A percentile compares a stretch with the other conserved stretches of the same genome.
phyloP scores from a whole-genome alignment of 495 filamentous ascomycete species.

The Pyrenopolyporus hunteri region DNA sequence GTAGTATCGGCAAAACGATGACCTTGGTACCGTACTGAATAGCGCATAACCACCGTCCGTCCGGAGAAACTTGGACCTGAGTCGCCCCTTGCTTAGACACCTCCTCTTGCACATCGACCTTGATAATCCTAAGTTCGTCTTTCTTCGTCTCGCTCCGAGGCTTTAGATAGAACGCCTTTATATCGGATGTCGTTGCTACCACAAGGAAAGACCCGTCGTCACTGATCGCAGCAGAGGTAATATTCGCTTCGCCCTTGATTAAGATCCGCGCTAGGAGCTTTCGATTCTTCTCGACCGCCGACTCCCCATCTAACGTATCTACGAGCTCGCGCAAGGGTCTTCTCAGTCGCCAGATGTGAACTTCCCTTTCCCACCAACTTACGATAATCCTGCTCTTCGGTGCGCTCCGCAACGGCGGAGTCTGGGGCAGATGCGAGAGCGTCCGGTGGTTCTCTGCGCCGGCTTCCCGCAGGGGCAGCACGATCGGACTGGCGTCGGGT shows the following conservation, averaged over 20 bases:
- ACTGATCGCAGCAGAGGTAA: slow-evolving; percentile 79
- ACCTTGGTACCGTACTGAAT: slow-evolving; percentile 83
- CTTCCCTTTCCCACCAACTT: slow-evolving; percentile 92
- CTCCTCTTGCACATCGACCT: slow-evolving; percentile 63
- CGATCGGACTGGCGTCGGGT: slow-evolving; percentile 80
- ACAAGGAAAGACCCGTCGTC: slow-evolving; percentile 75
- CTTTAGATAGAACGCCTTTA: slow-evolving; percentile 78
- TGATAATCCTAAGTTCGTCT: slow-evolving; percentile 68
- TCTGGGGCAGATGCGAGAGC: slow-evolving; percentile 81
- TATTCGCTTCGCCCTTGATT: slow-evolving; percentile 83
- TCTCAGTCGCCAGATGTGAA: slow-evolving; percentile 79
- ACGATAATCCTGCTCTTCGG: slow-evolving; percentile 73
- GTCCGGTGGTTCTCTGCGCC: slow-evolving; percentile 80
- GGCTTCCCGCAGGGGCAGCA: slow-evolving; percentile 79
- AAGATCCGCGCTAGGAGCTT: slow-evolving; percentile 74
- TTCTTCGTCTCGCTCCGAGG: slow-evolving; percentile 49
- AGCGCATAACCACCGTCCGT: slow-evolving; percentile 77
- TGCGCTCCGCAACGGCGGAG: slow-evolving; percentile 70
- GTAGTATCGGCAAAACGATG: slow-evolving; percentile 56
- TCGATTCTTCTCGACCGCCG: slow-evolving; percentile 50
- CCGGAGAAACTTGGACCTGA: slow-evolving; percentile 72
- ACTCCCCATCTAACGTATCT: slow-evolving; percentile 44
- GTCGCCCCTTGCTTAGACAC: slow-evolving; percentile 65
- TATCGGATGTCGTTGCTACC: slow-evolving; percentile 73
- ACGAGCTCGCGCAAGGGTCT: slow-evolving; percentile 55